These are phyloP conservation scores for Myxozyma lipomycoides DNA, from an alignment of 805 yeast genomes.

Conservation along the genomic window DNA sequence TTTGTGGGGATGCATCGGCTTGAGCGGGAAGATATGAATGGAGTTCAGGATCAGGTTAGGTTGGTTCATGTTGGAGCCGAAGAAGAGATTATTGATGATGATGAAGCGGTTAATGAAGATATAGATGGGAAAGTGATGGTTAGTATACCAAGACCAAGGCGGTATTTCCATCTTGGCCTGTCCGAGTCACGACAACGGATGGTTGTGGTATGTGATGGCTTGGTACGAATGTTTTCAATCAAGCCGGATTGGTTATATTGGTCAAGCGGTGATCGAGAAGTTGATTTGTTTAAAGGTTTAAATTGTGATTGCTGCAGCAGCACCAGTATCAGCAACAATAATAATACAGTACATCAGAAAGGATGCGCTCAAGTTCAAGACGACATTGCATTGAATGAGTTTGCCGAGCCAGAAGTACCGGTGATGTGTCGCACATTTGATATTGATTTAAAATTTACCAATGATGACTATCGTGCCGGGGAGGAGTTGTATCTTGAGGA, in stretches of 20 bases:
- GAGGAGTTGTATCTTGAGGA: constrained; percentile 4
- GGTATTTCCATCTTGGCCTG: not conserved
- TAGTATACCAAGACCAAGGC: not conserved
- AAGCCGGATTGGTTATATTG: not conserved
- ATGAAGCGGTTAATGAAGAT: constrained; percentile 6
- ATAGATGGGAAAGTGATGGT: constrained; percentile 13
- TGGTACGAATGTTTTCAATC: constrained; percentile 12
- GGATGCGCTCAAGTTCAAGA: constrained; percentile 3
- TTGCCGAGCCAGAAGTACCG: constrained; percentile 4
- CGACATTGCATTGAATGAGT: constrained; percentile 7
- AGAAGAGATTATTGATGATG: not conserved
- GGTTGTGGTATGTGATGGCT: constrained; percentile 2
- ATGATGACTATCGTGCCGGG: no score
- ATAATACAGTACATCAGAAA: not conserved
- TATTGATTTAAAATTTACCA: not conserved
- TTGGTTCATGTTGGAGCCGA: not conserved
- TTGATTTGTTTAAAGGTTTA: not conserved
- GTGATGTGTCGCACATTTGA: constrained; percentile 10
- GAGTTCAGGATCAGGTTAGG: not conserved
- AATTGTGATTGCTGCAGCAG: not conserved
- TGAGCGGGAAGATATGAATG: not conserved
- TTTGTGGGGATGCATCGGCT: constrained; percentile 14
- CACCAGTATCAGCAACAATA: not conserved
- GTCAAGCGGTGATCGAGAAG: no score
- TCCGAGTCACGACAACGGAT: constrained; percentile 5